Base-by-base conservation (phyloP, 129 eudicot genomes). In the Smallanthus sonchifolius region DNA sequence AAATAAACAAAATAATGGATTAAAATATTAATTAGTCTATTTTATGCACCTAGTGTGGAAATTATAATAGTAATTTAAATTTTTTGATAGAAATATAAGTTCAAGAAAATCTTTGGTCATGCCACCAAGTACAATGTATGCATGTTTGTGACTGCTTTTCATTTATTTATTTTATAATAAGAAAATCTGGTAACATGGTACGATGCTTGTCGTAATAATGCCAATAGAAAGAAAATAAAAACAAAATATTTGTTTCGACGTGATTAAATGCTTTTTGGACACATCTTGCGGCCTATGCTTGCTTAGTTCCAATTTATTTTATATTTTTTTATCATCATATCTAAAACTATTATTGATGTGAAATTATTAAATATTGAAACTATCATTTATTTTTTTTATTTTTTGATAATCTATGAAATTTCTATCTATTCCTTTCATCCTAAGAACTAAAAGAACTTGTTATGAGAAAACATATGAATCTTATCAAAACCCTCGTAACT, bases 121-220 rank as follows among this genome's bases (percentile, higher is more conserved):
- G 78, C 59, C 78, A 79, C 73, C 78, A 79, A 79, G 69, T 64
- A 79, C 83, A 79, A 72, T 72, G 78, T 72, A 79, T 79, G 78
- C 83, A 79, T 79, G 78, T 79, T 77, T 79, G 69, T 64, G 68
- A 35, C 67, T 42, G 68, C 74, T 72, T 79, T 72, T 32, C 37
- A 79, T 73, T 72, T 40, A 20, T 17, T 43, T 72, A 72, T 64
- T 79, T 63, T 72, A 55, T 65, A 9, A 73, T 48, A 73, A 77
- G 73, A 79, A 72, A 79, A 52, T 65, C 74, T 65, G 78, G 78
- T 79, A 79, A 79, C 83, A 79, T 79, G 83, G 83, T 79, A 79
- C 83, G 78, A 79, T 79, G 78, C 83, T 79, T 72, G 83, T 79
- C 74, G 74, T 79, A 79, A 78, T 78, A 78, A 78, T 78, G 77